Conservation (phyloP, 345 rosid species). For the Acer campestre region DNA sequence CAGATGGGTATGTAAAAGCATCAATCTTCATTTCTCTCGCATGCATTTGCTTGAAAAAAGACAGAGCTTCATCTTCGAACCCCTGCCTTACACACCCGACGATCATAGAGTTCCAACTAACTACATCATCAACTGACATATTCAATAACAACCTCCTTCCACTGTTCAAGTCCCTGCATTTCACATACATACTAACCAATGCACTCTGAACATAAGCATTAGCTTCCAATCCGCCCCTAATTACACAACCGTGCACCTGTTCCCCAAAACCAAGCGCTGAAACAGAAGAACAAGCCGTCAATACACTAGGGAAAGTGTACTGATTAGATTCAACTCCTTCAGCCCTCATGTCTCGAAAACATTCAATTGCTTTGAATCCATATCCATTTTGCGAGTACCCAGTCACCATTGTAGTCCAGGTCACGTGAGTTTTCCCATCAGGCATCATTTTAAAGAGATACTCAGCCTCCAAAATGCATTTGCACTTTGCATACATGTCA, state of each 20-base stretch:
- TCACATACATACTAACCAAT: constrained; percentile 82
- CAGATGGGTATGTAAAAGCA: constrained; percentile 68
- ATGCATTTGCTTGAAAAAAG: constrained; percentile 65
- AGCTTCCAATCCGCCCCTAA: constrained; percentile 64
- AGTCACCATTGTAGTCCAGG: constrained; percentile 90
- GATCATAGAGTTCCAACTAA: constrained; percentile 88
- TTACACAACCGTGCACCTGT: constrained; percentile 72
- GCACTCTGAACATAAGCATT: constrained; percentile 79
- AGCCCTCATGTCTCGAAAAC: constrained; percentile 58
- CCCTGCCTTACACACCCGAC: constrained; percentile 76
- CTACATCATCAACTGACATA: constrained; percentile 59
- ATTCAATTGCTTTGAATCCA: constrained; percentile 57
- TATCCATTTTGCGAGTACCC: constrained; percentile 69
- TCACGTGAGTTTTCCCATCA: constrained; percentile 51
- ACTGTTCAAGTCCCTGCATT: constrained; percentile 62
- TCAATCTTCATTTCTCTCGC: constrained; percentile 55
- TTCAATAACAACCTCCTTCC: constrained; percentile 52
- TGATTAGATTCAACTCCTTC: constrained; percentile 68
- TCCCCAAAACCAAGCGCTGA: constrained; percentile 53
- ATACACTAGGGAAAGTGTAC: constrained; percentile 75
- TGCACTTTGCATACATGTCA: constrained; percentile 79
- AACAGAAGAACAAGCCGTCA: constrained; percentile 69
- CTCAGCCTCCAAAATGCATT: constrained; percentile 70
- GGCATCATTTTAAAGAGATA: constrained; percentile 47
- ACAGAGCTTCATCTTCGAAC: constrained; percentile 59